These are phyloP conservation scores for Viridothelium virens DNA, from an alignment of 495 filamentous ascomycete genomes.

Conservation along the genomic window DNA sequence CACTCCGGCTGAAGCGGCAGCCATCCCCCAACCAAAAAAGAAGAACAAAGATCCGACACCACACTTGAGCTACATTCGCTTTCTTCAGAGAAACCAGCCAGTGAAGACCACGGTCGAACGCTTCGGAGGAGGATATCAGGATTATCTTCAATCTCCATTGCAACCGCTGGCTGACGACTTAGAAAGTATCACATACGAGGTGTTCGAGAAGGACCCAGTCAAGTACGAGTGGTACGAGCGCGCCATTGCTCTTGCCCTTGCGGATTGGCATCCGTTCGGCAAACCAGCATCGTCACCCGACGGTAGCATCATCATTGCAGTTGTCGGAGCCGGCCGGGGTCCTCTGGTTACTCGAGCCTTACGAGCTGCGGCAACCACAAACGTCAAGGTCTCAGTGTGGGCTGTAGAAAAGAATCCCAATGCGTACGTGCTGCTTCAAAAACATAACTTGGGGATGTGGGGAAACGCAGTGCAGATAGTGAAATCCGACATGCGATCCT, in stretches of 20 bases:
- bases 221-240: conserved; percentile 95
- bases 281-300: conserved; percentile 63
- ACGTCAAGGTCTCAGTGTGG: conserved; percentile 74
- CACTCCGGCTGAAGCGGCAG: conserved; percentile 54
- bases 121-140: conserved; percentile 75
- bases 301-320: conserved; percentile 71
- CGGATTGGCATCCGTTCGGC: conserved; percentile 64
- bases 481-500: conserved; percentile 94
- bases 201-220: conserved; percentile 95
- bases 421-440: conserved; percentile 82
- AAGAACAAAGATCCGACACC: conserved; percentile 50
- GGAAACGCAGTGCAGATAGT: conserved; percentile 67
- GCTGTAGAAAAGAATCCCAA: conserved; percentile 98
- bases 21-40: conserved; percentile 34
- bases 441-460: conserved; percentile 70
- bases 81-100: conserved; percentile 78
- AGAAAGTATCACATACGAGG: conserved; percentile 94
- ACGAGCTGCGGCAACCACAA: conserved; percentile 64
- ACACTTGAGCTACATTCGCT: conserved; percentile 72
- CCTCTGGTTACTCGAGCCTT: conserved; percentile 82
- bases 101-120: conserved; percentile 53
- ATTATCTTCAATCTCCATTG: conserved; percentile 88
- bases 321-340: conserved; percentile 86
- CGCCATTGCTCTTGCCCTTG: conserved; percentile 72
- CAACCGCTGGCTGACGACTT: conserved; percentile 95